phyloP scores from a whole-genome alignment of 106 monocot genomes.

The Dactylorhiza incarnata region DNA sequence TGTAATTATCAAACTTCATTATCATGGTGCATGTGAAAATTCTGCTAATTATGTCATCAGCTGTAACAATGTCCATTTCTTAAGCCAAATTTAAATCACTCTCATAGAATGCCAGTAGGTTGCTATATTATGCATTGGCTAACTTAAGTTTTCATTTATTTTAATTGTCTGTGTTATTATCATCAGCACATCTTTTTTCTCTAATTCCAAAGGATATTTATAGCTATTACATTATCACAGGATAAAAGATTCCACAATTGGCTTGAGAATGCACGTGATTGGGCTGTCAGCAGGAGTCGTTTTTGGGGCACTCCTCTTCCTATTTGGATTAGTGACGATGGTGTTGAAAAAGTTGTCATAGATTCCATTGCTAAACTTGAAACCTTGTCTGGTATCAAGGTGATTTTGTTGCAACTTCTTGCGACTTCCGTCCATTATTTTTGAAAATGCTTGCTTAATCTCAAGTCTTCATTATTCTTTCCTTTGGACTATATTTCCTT shows the following conservation, averaged over 20 bases:
- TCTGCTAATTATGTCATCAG: too few relatives aligned
- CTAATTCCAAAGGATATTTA: neutral
- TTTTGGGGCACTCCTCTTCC: constrained; percentile 99
- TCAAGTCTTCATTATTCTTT: neutral
- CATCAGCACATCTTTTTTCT: neutral
- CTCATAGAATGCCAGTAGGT: neutral
- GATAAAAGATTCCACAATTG: constrained; percentile 97
- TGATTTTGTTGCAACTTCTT: constrained; percentile 13
- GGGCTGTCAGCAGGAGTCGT: constrained; percentile 94
- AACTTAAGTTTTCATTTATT: neutral
- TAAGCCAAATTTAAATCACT: neutral
- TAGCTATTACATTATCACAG: constrained; percentile 21
- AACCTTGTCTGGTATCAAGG: constrained; percentile 80
- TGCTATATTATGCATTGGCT: neutral
- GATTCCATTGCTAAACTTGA: constrained; percentile 88
- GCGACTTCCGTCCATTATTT: neutral
- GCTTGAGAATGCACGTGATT: constrained; percentile 99
- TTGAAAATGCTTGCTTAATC: neutral
- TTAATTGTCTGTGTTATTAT: neutral
- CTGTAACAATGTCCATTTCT: neutral
- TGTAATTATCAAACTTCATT: too few relatives aligned
- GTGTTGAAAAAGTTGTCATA: constrained; percentile 72
- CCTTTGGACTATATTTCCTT: neutral
- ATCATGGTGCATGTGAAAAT: too few relatives aligned
- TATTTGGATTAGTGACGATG: constrained; percentile 90